Conservation (phyloP, 1,139 yeast species). For the Kurtzmaniella quercitrusa region DNA sequence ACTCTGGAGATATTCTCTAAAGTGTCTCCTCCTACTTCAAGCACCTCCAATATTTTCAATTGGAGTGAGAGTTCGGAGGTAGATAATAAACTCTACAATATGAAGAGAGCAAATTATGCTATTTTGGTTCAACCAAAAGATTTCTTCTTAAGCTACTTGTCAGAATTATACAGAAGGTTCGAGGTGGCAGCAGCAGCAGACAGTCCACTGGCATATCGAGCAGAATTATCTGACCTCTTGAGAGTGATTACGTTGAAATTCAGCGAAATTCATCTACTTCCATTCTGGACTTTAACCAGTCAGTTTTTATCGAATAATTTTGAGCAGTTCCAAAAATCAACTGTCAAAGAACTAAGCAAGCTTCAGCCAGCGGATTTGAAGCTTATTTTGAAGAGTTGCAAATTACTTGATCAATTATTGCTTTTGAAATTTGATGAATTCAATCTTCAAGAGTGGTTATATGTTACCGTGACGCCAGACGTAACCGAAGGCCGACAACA, state of each 20-base stretch:
- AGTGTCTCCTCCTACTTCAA: slow-evolving; percentile 45
- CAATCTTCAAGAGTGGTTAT: slow-evolving; percentile 79
- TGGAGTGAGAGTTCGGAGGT: slow-evolving; percentile 74
- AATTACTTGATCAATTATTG: slow-evolving; percentile 70
- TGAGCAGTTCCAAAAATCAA: slow-evolving; percentile 30
- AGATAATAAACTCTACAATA: slow-evolving; percentile 41
- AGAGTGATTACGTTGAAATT: slow-evolving; percentile 62
- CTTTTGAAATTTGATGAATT: slow-evolving; percentile 74
- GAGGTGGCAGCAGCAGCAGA: slow-evolving; percentile 34
- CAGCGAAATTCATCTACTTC: slow-evolving; percentile 58
- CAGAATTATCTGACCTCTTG: slow-evolving; percentile 51
- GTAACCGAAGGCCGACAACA: slow-evolving; percentile 42
- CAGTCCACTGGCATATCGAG: slow-evolving; percentile 33
- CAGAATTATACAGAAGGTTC: slow-evolving; percentile 48
- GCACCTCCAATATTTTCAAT: slow-evolving; percentile 58
- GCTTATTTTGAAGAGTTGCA: slow-evolving; percentile 57
- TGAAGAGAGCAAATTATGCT: slow-evolving; percentile 61
- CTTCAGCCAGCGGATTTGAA: slow-evolving; percentile 35
- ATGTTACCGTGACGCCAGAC: slow-evolving; percentile 68
- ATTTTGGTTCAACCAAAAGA: slow-evolving; percentile 59
- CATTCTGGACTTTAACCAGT: slow-evolving; percentile 68
- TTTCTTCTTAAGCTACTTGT: slow-evolving; percentile 44
- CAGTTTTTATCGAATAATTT: slow-evolving; percentile 57
- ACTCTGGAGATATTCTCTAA: slow-evolving; percentile 50
- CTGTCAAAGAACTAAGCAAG: slow-evolving; percentile 24